These are phyloP conservation scores for Erythrobasidium yunnanense DNA, from an alignment of 768 basidiomycete species.

Conservation along the genomic window DNA sequence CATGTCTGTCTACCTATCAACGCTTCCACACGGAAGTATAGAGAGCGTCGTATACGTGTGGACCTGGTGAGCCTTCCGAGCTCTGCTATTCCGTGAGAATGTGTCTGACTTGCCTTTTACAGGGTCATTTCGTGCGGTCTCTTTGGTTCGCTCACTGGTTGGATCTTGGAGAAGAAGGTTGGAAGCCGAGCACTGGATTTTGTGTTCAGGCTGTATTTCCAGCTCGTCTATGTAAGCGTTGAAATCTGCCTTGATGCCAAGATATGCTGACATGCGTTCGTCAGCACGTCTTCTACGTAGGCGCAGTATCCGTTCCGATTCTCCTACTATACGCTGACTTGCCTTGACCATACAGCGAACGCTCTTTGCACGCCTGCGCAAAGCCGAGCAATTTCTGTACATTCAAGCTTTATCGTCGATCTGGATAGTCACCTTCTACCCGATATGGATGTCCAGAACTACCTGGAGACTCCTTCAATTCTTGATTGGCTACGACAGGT, in stretches of 20 bases:
- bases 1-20: conserved; percentile 43
- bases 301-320: not conserved
- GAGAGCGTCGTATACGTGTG: conserved; percentile 46
- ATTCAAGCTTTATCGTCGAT: conserved; percentile 43
- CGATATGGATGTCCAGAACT: conserved; percentile 43
- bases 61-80: conserved; percentile 42
- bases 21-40: conserved; percentile 43
- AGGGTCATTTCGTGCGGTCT: conserved; percentile 37
- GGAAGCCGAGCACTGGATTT: conserved; percentile 44
- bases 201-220: conserved; percentile 40
- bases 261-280: conserved; percentile 6
- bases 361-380: conserved; percentile 43
- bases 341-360: conserved; percentile 26
- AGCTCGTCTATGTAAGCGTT: not conserved
- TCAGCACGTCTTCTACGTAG: conserved; percentile 24
- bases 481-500: conserved; percentile 40
- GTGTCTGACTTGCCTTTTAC: not conserved
- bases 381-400: conserved; percentile 41
- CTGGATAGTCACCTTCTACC: conserved; percentile 43
- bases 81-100: conserved; percentile 11
- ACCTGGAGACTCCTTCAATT: conserved; percentile 41
- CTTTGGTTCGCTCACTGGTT: conserved; percentile 40
- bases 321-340: not conserved
- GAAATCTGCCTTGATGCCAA: not conserved
- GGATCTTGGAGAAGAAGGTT: conserved; percentile 44